Conservation (phyloP, 176 grass and related monocot species). For the Olyra latifolia region DNA sequence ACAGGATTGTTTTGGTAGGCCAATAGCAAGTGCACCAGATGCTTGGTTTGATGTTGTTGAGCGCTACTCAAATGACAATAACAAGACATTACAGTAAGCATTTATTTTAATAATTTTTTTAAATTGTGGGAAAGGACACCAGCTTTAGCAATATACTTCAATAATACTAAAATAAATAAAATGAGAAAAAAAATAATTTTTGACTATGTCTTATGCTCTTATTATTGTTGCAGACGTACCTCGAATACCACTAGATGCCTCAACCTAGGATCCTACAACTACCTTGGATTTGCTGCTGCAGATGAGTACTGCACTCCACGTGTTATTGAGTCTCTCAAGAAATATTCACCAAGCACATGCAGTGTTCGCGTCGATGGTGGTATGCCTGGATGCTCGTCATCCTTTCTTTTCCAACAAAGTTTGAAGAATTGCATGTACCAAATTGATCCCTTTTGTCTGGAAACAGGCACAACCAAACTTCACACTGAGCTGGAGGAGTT, state of each 20-base stretch:
- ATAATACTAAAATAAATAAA: slow-evolving; percentile 3
- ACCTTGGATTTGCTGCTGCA: slow-evolving; percentile 86
- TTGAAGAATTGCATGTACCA: not conserved
- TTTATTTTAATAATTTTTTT: not conserved
- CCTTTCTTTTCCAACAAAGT: not conserved
- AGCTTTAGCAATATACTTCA: not conserved
- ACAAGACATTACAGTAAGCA: slow-evolving; percentile 75
- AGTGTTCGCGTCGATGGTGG: slow-evolving; percentile 70
- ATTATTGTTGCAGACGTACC: slow-evolving; percentile 44
- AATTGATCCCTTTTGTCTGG: slow-evolving; percentile 18
- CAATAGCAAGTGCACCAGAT: slow-evolving; percentile 83
- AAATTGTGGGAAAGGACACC: not conserved
- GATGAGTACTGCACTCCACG: slow-evolving; percentile 90
- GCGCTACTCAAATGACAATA: slow-evolving; percentile 73
- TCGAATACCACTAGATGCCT: slow-evolving; percentile 72
- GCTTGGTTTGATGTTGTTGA: slow-evolving; percentile 90
- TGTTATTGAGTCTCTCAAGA: slow-evolving; percentile 74
- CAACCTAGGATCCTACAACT: slow-evolving; percentile 86
- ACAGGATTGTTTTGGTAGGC: slow-evolving; percentile 82
- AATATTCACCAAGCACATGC: slow-evolving; percentile 80
- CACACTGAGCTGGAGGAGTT: slow-evolving; percentile 70
- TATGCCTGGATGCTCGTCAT: slow-evolving; percentile 33
- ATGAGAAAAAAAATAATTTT: not conserved
- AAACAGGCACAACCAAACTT: slow-evolving; percentile 68
- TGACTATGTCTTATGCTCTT: not conserved